Evolutionary conservation across 768 basidiomycete species (phyloP).

Genomic region (Boletus subparvulus): DNA sequence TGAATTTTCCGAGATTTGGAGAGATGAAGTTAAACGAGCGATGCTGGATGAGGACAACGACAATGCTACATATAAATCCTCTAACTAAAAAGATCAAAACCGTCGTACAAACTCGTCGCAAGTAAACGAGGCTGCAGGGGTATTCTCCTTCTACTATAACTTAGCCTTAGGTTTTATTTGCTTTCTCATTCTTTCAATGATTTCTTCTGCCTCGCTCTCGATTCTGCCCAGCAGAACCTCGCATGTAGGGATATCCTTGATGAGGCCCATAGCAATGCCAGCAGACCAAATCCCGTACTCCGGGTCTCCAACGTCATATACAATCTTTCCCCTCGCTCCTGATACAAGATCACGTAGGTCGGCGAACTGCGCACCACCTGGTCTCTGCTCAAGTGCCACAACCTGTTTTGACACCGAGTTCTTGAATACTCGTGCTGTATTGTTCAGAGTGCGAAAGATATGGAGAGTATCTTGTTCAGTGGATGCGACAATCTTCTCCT

Average conservation of each 20-base stretch:
- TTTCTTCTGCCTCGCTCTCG: slow-evolving; percentile 72
- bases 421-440: slow-evolving; percentile 85
- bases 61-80: background rate
- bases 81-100: background rate
- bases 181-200: slow-evolving; percentile 50
- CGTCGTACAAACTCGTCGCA: background rate
- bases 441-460: slow-evolving; percentile 85
- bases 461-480: slow-evolving; percentile 83
- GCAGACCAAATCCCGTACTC: slow-evolving; percentile 88
- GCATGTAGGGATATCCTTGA: slow-evolving; percentile 84
- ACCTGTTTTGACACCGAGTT: slow-evolving; percentile 84
- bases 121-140: background rate
- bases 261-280: slow-evolving; percentile 64
- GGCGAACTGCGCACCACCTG: slow-evolving; percentile 86
- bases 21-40: slow-evolving; percentile 47
- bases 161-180: slow-evolving; percentile 18
- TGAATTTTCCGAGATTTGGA: slow-evolving; percentile 71
- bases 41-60: slow-evolving; percentile 17
- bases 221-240: slow-evolving; percentile 64
- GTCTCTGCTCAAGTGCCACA: slow-evolving; percentile 74
- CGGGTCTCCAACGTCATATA: slow-evolving; percentile 81
- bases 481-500: slow-evolving; percentile 82
- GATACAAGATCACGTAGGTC: slow-evolving; percentile 78
- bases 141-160: slow-evolving; percentile 14
- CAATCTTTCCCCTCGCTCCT: slow-evolving; percentile 64